Conservation (phyloP, 768 basidiomycete genomes). For the Mycena albidolilacea region DNA sequence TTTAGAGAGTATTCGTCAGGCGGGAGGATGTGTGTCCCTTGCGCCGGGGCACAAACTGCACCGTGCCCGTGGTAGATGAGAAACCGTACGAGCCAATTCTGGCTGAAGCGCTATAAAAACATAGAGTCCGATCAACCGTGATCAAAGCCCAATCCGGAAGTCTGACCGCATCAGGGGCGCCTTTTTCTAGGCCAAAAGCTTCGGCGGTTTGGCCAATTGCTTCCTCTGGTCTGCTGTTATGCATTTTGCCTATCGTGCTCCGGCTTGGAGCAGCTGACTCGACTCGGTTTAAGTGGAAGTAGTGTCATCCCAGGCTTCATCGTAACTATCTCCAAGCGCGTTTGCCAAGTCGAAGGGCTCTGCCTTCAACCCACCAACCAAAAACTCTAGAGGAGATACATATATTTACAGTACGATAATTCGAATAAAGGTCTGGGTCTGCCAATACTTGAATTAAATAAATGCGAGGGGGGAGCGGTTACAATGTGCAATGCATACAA, state of each 20-base stretch:
- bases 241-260: too few relatives aligned
- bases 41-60: conserved; percentile 15
- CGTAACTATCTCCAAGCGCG: too few relatives aligned
- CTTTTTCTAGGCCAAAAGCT: too few relatives aligned
- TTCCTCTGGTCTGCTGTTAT: too few relatives aligned
- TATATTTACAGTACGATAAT: conserved; percentile 15
- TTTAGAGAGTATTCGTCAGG: background rate
- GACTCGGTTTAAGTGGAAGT: too few relatives aligned
- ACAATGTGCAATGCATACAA: conserved; percentile 27
- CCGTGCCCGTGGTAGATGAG: conserved; percentile 3
- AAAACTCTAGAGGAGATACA: background rate
- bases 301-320: too few relatives aligned
- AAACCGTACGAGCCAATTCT: background rate
- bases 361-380: background rate
- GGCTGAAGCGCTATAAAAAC: conserved; percentile 8
- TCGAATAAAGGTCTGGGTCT: conserved; percentile 4
- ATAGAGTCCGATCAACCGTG: background rate
- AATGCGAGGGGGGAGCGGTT: conserved; percentile 1
- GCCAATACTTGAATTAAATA: conserved; percentile 20
- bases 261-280: too few relatives aligned
- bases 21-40: conserved; percentile 4
- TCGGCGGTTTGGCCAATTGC: too few relatives aligned
- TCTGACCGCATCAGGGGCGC: too few relatives aligned
- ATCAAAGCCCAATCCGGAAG: background rate
- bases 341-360: too few relatives aligned